Evolutionary conservation across 352 stramenopile species (phyloP), one percentile per base, ranked within the genome.

Genomic region (Phytopythium cucurbitacearum): DNA sequence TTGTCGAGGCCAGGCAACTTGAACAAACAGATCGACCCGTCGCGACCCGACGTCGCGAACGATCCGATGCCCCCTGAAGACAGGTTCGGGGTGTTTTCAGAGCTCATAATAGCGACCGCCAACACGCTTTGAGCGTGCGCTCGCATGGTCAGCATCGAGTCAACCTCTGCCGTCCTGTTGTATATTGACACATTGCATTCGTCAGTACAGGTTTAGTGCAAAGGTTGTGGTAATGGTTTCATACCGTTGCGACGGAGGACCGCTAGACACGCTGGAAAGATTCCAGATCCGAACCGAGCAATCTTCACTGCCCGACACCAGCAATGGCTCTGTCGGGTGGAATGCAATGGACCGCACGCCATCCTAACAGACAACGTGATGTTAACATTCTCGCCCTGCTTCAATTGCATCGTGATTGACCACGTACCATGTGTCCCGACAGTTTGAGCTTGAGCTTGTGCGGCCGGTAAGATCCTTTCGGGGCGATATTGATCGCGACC

Each of bases 401-500:
- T 11, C 21, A n/a, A 65, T 15, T n/a, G 15, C 21, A 52, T 54
- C 2, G 28, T 45, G 12, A 50, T 11, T 5, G 63, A 9, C 35
- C 12, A 49, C 67, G 37, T 67, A 92, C 82, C 73, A 95, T 81
- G 64, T 95, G 85, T 12, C 82, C 80, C 3, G 78, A 87, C 28
- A 95, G 63, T 62, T 94, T 93, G 32, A 91, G 59, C 67, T 95
- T 95, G 50, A 92, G 76, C 59, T 95, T 95, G 54, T 89, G 67
- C 7, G 85, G 64, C 21, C 78, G 64, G 66, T 87, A 91, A 5
- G 82, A 78, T 6, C 63, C 68, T 51, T 89, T 93, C 3, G 73
- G 59, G 36, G 71, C 78, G 12, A 83, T 57, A 0, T 72, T 51
- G 13, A 86, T 85, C 28, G 70, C 53, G 11, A 54, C 69, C 11